Evolutionary conservation across 495 filamentous ascomycete species (phyloP).

Genomic region (Neurospora pannonica): DNA sequence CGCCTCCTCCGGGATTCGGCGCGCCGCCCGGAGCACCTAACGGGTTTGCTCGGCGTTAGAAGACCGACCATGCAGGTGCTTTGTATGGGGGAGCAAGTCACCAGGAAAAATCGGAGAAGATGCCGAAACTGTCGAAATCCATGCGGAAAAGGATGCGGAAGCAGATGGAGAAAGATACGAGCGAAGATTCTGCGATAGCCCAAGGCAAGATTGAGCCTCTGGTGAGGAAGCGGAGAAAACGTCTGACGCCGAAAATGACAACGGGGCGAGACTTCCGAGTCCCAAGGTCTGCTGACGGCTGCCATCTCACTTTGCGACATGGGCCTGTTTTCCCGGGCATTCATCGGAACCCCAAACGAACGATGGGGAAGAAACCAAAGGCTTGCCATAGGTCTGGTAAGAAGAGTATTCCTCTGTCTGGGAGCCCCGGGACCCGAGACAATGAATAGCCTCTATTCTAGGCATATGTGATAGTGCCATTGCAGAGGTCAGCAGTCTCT

Average conservation of each 20-base stretch:
- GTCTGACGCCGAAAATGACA: neutral
- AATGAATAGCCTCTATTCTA: neutral
- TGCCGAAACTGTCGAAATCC: neutral
- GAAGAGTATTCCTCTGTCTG: neutral
- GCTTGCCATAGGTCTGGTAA: neutral
- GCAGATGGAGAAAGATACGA: neutral
- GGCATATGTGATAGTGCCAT: neutral
- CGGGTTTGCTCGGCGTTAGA: conserved; percentile 12
- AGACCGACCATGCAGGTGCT: neutral
- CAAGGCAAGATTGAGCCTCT: neutral
- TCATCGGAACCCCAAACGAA: neutral
- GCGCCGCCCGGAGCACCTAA: conserved; percentile 8
- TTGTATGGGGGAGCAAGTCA: neutral
- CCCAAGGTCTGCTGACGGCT: neutral
- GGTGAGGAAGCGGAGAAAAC: neutral
- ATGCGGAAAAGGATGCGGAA: neutral
- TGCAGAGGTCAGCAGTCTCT: neutral
- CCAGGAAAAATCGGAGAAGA: neutral
- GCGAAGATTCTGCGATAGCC: neutral
- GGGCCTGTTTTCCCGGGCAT: neutral
- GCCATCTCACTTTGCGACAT: neutral
- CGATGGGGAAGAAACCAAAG: neutral
- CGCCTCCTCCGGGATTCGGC: conserved; percentile 13
- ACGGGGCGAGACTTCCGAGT: neutral
- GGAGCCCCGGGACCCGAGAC: neutral